These are phyloP conservation scores for Castanopsis chinensis DNA, from an alignment of 306 rosid species.

Conservation along the genomic window DNA sequence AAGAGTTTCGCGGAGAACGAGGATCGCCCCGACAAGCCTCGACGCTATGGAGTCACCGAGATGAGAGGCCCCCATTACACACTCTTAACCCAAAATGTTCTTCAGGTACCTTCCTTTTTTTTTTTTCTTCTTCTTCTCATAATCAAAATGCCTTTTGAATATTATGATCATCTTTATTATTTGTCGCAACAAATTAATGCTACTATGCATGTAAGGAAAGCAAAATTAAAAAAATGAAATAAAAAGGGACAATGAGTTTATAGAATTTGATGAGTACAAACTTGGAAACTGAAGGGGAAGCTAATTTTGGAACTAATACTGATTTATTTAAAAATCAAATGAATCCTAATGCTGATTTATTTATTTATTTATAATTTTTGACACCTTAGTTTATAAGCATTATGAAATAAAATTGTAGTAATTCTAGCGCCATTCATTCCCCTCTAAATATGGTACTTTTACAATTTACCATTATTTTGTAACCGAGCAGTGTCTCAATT, in stretches of 20 bases:
- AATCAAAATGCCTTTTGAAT: not conserved
- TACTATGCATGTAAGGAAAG: not conserved
- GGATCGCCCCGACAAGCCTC: conserved; percentile 90
- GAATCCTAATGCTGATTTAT: too few relatives aligned
- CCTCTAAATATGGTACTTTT: too few relatives aligned
- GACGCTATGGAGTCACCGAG: conserved; percentile 80
- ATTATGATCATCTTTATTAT: not conserved
- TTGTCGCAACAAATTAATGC: not conserved
- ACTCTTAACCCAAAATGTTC: conserved; percentile 54
- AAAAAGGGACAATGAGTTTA: not conserved
- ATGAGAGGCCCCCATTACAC: conserved; percentile 67
- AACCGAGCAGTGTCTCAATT: too few relatives aligned
- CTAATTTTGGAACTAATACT: not conserved
- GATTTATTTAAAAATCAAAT: too few relatives aligned
- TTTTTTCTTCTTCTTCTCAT: not conserved
- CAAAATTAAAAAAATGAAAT: not conserved
- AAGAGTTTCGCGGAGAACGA: conserved; percentile 76
- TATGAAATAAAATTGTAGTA: too few relatives aligned
- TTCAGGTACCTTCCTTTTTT: conserved; percentile 44
- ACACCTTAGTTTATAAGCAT: too few relatives aligned
- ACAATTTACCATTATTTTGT: too few relatives aligned
- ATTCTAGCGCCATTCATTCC: too few relatives aligned
- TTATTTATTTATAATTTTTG: too few relatives aligned
- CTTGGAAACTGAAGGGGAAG: not conserved
- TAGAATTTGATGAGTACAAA: not conserved